Conservation (phyloP, 2,329 filamentous ascomycete species). For the Fusarium siculi region DNA sequence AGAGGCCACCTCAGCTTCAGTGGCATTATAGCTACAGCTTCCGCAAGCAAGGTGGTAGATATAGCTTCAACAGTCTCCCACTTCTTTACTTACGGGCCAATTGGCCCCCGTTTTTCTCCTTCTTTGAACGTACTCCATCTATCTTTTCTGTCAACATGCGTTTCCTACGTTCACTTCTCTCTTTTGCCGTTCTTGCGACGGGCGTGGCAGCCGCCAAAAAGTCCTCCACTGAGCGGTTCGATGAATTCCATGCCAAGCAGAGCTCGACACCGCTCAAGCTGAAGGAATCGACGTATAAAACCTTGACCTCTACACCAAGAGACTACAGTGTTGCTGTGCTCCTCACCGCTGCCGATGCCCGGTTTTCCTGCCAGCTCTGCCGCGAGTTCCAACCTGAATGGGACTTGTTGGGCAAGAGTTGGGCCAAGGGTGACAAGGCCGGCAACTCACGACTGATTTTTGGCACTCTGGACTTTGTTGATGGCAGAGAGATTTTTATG, state of each 20-base stretch:
- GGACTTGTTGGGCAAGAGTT: conserved; percentile 86
- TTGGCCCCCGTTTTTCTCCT: conserved; percentile 31
- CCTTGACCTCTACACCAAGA: conserved; percentile 79
- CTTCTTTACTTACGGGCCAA: conserved; percentile 32
- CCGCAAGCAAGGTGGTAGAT: conserved; percentile 11
- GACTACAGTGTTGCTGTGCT: conserved; percentile 87
- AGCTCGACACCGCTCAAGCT: conserved; percentile 78
- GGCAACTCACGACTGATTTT: conserved; percentile 80
- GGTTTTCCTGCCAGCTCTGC: conserved; percentile 88
- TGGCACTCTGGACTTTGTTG: conserved; percentile 85
- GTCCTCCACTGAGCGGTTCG: conserved; percentile 72
- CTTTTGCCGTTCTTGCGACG: conserved; percentile 70
- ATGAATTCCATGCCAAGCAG: conserved; percentile 74
- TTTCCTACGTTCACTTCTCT: conserved; percentile 71
- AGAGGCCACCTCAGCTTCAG: conserved; percentile 53
- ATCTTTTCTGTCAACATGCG: conserved; percentile 67
- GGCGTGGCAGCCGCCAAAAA: conserved; percentile 73
- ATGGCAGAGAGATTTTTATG: conserved; percentile 87
- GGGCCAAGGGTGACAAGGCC: conserved; percentile 84
- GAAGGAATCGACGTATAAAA: conserved; percentile 77
- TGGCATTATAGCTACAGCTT: conserved; percentile 31
- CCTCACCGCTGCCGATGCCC: conserved; percentile 84
- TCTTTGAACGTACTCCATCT: not conserved
- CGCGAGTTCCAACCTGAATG: conserved; percentile 94
- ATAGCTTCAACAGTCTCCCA: conserved; percentile 24